A percentile compares a stretch with the other conserved stretches of the same genome.
These are phyloP conservation scores for Sphaerulina vaccinii DNA, from an alignment of 2,329 filamentous ascomycete genomes.

Conservation along the genomic window DNA sequence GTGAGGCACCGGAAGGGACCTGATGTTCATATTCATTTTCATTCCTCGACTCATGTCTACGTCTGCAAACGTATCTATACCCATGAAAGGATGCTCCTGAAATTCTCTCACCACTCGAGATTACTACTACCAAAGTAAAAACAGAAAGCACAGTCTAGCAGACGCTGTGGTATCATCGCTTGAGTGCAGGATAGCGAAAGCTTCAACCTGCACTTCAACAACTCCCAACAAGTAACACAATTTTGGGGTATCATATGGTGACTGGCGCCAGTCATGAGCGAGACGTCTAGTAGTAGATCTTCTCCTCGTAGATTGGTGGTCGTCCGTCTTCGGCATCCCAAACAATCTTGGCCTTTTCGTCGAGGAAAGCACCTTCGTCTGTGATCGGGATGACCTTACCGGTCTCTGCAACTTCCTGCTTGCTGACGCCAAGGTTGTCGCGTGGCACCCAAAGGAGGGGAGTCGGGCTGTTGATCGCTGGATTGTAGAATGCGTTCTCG, in stretches of 20 bases:
- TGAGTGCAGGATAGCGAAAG: conserved; percentile 5
- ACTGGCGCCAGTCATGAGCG: conserved; percentile 3
- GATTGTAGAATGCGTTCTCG: conserved; percentile 70
- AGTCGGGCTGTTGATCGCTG: conserved; percentile 60
- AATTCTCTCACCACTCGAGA: neutral
- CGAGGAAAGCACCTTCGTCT: conserved; percentile 70
- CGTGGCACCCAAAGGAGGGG: conserved; percentile 83
- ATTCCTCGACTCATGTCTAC: neutral
- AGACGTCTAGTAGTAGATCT: conserved; percentile 50
- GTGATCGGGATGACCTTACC: conserved; percentile 72
- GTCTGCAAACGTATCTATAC: neutral
- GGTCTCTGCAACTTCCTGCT: conserved; percentile 74
- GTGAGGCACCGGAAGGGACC: too few relatives aligned
- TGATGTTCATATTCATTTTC: neutral
- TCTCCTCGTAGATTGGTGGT: conserved; percentile 61
- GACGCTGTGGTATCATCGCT: neutral
- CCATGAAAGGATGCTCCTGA: neutral
- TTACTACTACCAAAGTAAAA: neutral
- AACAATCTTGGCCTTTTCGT: conserved; percentile 66
- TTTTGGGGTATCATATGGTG: conserved; percentile 14
- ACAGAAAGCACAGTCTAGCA: neutral
- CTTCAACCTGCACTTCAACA: neutral
- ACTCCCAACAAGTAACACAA: neutral
- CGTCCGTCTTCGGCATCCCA: conserved; percentile 57
- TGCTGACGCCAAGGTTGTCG: conserved; percentile 70